phyloP scores from a whole-genome alignment of 2,329 filamentous ascomycete species.

The Monosporascus sp. region DNA sequence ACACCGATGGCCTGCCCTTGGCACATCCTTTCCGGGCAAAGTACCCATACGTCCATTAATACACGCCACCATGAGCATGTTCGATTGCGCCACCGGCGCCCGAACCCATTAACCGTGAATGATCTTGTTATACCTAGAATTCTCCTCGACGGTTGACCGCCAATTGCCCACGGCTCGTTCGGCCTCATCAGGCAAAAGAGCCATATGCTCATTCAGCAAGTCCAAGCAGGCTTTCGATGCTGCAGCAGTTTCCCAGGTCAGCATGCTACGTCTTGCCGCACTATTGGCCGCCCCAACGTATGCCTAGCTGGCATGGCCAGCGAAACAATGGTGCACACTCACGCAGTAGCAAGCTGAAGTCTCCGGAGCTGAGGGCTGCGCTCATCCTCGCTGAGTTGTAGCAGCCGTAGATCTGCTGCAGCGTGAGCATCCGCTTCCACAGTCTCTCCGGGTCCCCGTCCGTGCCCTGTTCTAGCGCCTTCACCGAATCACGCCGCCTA shows the following conservation, averaged over 20 bases:
- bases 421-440: constrained; percentile 44
- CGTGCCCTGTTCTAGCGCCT: constrained; percentile 27
- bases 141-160: constrained; percentile 4
- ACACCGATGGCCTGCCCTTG: no score
- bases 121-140: constrained; percentile 1
- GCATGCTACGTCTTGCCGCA: constrained; percentile 2
- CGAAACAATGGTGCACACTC: constrained; percentile 18
- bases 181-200: constrained; percentile 20
- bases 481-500: constrained; percentile 21
- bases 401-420: constrained; percentile 41
- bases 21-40: neutral
- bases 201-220: constrained; percentile 27
- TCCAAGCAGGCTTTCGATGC: constrained; percentile 28
- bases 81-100: neutral
- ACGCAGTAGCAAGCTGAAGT: constrained; percentile 39
- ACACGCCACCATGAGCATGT: neutral
- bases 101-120: neutral
- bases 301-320: neutral
- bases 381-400: constrained; percentile 45
- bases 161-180: constrained; percentile 14
- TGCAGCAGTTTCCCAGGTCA: constrained; percentile 5
- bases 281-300: no score
- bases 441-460: constrained; percentile 35
- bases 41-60: neutral
- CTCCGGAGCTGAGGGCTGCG: constrained; percentile 37